Evolutionary conservation across 768 basidiomycete species (phyloP).

Genomic region (Clathrus columnatus): DNA sequence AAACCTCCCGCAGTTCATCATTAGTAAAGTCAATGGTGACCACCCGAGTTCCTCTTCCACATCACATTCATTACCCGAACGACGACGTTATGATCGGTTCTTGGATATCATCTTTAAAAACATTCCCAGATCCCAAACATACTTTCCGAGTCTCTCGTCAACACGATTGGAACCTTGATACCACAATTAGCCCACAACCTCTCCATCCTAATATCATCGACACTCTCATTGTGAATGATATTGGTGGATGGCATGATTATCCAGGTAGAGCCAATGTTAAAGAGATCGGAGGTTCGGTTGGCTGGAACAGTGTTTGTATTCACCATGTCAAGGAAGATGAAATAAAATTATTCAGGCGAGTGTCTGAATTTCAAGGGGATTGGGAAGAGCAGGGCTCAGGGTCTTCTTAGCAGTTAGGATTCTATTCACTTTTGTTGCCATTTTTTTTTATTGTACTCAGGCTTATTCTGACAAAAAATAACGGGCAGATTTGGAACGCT

Average conservation of each 20-base stretch:
- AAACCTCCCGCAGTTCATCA: background rate
- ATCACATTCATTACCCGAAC: background rate
- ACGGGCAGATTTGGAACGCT: too few relatives aligned
- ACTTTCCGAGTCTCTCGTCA: background rate
- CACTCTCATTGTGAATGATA: background rate
- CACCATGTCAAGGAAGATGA: background rate
- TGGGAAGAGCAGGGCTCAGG: too few relatives aligned
- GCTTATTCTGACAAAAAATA: too few relatives aligned
- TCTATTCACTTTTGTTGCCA: too few relatives aligned
- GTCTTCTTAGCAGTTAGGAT: too few relatives aligned
- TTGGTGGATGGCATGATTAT: slow-evolving; percentile 2
- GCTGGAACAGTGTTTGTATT: slow-evolving; percentile 1
- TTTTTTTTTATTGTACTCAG: too few relatives aligned
- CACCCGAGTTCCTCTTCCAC: background rate
- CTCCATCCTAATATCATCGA: background rate
- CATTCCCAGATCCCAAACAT: background rate
- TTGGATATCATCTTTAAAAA: background rate
- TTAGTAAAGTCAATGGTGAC: background rate
- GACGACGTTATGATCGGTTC: slow-evolving; percentile 2
- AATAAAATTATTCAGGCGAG: background rate
- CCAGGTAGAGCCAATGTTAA: background rate
- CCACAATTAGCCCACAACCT: background rate
- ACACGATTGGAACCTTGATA: background rate
- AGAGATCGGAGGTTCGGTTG: background rate
- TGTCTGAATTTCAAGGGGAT: background rate